Conservation (phyloP, 1,284 basidiomycete genomes). For the Sporisorium graminicola region DNA sequence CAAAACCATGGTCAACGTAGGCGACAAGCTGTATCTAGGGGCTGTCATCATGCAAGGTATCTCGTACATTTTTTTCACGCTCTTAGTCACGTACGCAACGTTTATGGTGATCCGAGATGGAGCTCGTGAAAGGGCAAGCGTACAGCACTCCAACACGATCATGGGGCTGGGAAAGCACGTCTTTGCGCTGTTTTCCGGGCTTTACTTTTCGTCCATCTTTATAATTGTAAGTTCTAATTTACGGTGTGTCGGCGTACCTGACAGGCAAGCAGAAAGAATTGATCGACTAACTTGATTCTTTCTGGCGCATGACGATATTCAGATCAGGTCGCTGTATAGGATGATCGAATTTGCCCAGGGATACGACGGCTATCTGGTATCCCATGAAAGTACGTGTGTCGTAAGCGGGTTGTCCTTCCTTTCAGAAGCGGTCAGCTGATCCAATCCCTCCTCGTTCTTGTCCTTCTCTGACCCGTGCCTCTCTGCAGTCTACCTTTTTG, state of each 20-base stretch:
- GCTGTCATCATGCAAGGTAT: conserved; percentile 52
- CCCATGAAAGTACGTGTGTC: conserved; percentile 53
- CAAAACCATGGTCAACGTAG: conserved; percentile 26
- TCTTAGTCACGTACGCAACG: conserved; percentile 40
- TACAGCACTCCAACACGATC: conserved; percentile 4
- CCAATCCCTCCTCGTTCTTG: too few species aligned
- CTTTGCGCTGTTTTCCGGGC: conserved; percentile 28
- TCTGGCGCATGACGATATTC: too few species aligned
- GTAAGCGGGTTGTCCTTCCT: too few species aligned
- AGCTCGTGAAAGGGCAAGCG: background rate
- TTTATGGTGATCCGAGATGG: conserved; percentile 23
- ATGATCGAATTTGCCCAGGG: conserved; percentile 57
- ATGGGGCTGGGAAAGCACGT: conserved; percentile 27
- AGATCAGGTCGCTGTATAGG: conserved; percentile 53
- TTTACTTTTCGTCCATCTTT: conserved; percentile 39
- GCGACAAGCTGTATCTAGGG: conserved; percentile 52
- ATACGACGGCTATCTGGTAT: conserved; percentile 47
- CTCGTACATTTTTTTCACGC: conserved; percentile 53
- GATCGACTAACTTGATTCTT: too few species aligned
- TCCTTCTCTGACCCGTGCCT: too few species aligned
- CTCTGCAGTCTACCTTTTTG: conserved; percentile 54
- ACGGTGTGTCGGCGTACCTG: too few species aligned
- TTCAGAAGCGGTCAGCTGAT: too few species aligned
- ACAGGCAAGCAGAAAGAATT: background rate
- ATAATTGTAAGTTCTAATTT: conserved; percentile 45